Evolutionary conservation across 192 early-diverging fungal genomes (phyloP).

Genomic region (Coemansia sp.): DNA sequence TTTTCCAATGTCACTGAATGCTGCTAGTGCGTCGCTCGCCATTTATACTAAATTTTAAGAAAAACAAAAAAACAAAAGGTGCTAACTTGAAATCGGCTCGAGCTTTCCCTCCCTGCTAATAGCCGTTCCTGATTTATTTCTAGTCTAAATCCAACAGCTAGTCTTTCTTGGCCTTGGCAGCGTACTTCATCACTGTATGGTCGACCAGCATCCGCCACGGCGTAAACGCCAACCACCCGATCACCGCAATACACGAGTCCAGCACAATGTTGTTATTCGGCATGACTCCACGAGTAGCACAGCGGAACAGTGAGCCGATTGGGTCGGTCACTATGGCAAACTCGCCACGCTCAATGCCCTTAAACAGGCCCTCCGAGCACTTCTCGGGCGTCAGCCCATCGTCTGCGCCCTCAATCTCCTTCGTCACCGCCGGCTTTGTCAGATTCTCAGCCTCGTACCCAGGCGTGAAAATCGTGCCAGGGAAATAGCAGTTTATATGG

Average conservation of each 20-base stretch:
- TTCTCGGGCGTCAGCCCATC: slow-evolving; percentile 59
- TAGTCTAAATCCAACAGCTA: no score
- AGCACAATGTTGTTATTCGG: slow-evolving; percentile 51
- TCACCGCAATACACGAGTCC: slow-evolving; percentile 21
- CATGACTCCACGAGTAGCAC: slow-evolving; percentile 32
- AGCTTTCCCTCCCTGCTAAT: no score
- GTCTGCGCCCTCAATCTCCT: slow-evolving; percentile 67
- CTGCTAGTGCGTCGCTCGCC: slow-evolving; percentile 8
- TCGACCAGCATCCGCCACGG: slow-evolving; percentile 47
- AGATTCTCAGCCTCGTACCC: slow-evolving; percentile 71
- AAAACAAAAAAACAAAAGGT: no score
- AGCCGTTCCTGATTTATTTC: no score
- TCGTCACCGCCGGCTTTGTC: slow-evolving; percentile 69
- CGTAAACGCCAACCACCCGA: slow-evolving; percentile 37
- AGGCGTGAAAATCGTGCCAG: slow-evolving; percentile 67
- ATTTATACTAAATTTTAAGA: no score
- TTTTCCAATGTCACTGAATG: slow-evolving; percentile 19
- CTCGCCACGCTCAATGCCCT: slow-evolving; percentile 37
- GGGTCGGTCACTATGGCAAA: slow-evolving; percentile 44
- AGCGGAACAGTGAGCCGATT: slow-evolving; percentile 38
- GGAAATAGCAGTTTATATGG: slow-evolving; percentile 67
- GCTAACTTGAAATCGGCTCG: no score
- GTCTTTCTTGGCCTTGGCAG: no score
- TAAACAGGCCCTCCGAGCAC: slow-evolving; percentile 48
- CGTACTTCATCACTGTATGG: slow-evolving; percentile 19